These are phyloP conservation scores for Nicotiana sylvestris DNA, from an alignment of 257 asterid species.

Conservation along the genomic window DNA sequence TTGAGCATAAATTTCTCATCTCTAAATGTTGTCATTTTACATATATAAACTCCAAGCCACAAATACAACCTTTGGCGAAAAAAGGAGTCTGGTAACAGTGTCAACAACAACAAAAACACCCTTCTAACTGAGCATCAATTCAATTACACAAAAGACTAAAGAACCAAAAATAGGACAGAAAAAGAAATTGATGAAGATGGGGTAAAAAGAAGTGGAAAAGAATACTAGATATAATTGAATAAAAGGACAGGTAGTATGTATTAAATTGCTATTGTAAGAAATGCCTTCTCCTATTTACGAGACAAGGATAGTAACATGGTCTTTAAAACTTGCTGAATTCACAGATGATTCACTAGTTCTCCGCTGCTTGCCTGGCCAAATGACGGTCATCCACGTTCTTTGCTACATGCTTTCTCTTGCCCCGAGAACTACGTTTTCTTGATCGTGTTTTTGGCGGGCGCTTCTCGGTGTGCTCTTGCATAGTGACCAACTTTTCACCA, in stretches of 20 bases:
- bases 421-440: constrained; percentile 61
- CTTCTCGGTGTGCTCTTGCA: constrained; percentile 48
- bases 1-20: constrained; percentile 1
- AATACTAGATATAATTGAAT: constrained; percentile 18
- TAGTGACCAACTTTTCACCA: constrained; percentile 32
- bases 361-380: constrained; percentile 39
- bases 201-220: not conserved
- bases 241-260: constrained; percentile 21
- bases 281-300: constrained; percentile 36
- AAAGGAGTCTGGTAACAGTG: not conserved
- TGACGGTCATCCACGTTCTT: constrained; percentile 44
- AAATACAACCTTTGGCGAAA: not conserved
- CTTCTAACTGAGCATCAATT: constrained; percentile 4
- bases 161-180: constrained; percentile 10
- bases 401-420: constrained; percentile 59
- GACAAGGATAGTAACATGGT: constrained; percentile 17
- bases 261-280: constrained; percentile 35
- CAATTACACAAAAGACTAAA: constrained; percentile 2
- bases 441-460: constrained; percentile 50
- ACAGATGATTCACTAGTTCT: constrained; percentile 36
- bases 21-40: constrained; percentile 3
- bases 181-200: not conserved
- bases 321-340: constrained; percentile 27
- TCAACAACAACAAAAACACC: not conserved
- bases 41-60: constrained; percentile 3